Conservation (phyloP, 2,329 filamentous ascomycete species). For the Apiospora aurea region DNA sequence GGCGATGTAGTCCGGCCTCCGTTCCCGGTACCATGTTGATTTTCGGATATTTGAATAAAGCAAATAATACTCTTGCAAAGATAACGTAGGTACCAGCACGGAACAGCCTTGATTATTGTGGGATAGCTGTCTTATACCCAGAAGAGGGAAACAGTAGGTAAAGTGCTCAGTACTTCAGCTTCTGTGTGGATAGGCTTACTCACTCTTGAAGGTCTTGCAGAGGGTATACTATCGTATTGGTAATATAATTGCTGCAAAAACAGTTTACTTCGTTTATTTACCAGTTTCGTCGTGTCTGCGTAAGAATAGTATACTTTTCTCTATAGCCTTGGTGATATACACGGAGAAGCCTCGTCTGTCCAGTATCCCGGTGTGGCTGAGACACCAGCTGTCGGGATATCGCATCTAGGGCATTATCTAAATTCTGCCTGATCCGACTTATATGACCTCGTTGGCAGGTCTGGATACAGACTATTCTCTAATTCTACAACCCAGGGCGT, state of each 20-base stretch:
- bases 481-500: neutral
- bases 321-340: neutral
- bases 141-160: too few species aligned
- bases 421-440: neutral
- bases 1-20: too few species aligned
- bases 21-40: too few species aligned
- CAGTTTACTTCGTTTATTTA: neutral
- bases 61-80: too few species aligned
- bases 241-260: neutral
- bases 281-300: neutral
- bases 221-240: neutral
- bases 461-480: neutral
- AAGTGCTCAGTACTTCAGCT: too few species aligned
- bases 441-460: neutral
- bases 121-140: too few species aligned
- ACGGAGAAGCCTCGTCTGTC: neutral
- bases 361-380: neutral
- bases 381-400: neutral
- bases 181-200: neutral
- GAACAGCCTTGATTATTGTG: too few species aligned
- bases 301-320: neutral
- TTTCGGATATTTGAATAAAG: too few species aligned
- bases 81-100: too few species aligned
- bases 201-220: neutral
- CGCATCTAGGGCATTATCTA: neutral